Evolutionary conservation across 208 protist species (phyloP), one percentile per base, ranked within the genome.

Genomic region (Leishmania aethiopica): DNA sequence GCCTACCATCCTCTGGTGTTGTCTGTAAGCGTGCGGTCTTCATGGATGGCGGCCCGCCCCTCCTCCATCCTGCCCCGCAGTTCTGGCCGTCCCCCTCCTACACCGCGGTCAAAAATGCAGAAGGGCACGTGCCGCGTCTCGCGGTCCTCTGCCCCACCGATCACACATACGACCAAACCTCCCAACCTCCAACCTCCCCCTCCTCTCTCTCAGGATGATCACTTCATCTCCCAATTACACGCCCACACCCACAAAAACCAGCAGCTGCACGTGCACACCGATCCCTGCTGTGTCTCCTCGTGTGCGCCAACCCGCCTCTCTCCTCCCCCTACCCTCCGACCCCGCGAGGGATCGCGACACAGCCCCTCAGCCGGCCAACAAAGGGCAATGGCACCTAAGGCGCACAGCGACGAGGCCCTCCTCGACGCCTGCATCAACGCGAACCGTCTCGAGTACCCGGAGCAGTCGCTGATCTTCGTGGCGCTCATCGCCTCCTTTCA

Each of bases 351-450:
- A 72, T 72, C 49, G 32, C 67, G 22, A 17, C 37, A 15, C 67
- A n/a, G 2, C 40, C 17, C 22, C 32, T 7, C 25, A n/a, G 67
- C n/a, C 67, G 10, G 42, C 32, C 49, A 28, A 13, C 13, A 15
- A 17, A 32, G 42, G 32, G 2, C 13, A 2, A 89, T 83, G 74
- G 47, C 76, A 25, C 72, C 57, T 6, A 84, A 80, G 71, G 53
- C 28, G n/a, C 66, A 82, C 40, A 72, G 55, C 49, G 95, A 98
- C 75, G 92, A 97, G 40, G 75, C 79, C 25, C 82, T 98, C n/a
- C 88, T 98, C 49, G 93, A 98, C 40, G 88, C 89, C 78, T 90
- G 92, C 88, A 98, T 98, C 80, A 90, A 90, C 78, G 90, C 91
- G 32, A 96, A 98, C 88, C 86, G 88, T 28, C 89, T 98, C 47